These are phyloP conservation scores for Mycena maculata DNA, from an alignment of 768 basidiomycete species.

Conservation along the genomic window DNA sequence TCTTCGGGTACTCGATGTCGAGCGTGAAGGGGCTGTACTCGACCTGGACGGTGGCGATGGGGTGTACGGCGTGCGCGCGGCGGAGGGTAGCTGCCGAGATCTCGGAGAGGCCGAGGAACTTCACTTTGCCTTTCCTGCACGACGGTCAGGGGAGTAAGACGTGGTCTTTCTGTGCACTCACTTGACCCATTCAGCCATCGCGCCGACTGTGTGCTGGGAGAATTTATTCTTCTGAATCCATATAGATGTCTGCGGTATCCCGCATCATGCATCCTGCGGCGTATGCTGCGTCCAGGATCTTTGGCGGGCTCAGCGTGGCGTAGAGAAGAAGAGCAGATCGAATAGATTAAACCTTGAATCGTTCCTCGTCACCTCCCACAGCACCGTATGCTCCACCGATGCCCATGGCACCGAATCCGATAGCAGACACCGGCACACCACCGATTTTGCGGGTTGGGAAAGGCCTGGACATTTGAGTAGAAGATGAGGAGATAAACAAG, in stretches of 20 bases:
- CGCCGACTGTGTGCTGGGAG: conserved; percentile 54
- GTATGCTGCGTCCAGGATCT: conserved; percentile 57
- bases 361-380: conserved; percentile 62
- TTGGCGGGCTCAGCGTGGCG: not conserved
- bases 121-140: conserved; percentile 54
- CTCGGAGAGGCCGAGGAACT: conserved; percentile 66
- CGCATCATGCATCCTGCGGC: conserved; percentile 58
- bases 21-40: conserved; percentile 65
- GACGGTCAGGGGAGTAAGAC: not conserved
- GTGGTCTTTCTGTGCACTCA: conserved; percentile 37
- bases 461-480: too few relatives aligned
- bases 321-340: not conserved
- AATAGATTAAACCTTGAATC: conserved; percentile 64
- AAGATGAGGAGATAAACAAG: too few relatives aligned
- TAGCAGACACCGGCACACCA: too few relatives aligned
- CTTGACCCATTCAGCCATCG: conserved; percentile 66
- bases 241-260: conserved; percentile 63
- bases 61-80: conserved; percentile 62
- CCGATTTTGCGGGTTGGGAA: too few relatives aligned
- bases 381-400: conserved; percentile 62
- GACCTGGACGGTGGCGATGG: conserved; percentile 61
- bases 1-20: conserved; percentile 58
- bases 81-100: conserved; percentile 58
- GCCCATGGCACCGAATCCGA: conserved; percentile 75
- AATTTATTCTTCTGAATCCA: conserved; percentile 51